Base-by-base conservation (phyloP, 495 filamentous ascomycete genomes). In the Chaetomium fimeti region DNA sequence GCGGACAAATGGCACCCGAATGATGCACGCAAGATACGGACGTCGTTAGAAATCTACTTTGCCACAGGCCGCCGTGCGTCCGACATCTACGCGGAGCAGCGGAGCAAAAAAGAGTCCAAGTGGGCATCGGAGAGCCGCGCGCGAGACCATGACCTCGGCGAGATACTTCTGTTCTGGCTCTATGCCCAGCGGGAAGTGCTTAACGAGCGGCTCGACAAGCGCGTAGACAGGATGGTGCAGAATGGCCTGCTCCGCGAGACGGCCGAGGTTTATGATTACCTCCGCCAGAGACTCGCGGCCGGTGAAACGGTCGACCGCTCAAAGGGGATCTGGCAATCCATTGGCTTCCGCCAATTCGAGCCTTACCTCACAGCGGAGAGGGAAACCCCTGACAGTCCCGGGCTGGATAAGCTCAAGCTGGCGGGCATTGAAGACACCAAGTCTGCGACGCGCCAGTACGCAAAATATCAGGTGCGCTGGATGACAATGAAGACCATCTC, bases 1-100 rank as follows among this genome's bases (percentile, higher is more conserved):
- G 95, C 95, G 18, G 82, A 87, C 57, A 83, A 87, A 55, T 99
- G 95, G 95, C 95, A 99, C 73, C 93, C 93, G 1, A 91, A 91
- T 43, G 95, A 99, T 68, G 78, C 81, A 27, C 87, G 95, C 52
- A 98, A 96, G 73, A 96, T 99, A 65, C 85, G 84, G 54, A 87
- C 91, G 47, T 97, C 92, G 3, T 81, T 99, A 7, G 90, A 96
- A 71, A 96, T 99, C 56, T 97, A 85, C 70, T 84, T 94, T 27
- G 81, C 83, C 60, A 94, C 90, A 9, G 91, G 92, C 2, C 85
- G 80, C 63, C 86, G 79, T 22, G 92, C 95, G 15, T 95, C 91
- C 0, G 87, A 96, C n/a, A 81, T 97, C 12, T 99, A 99, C 71
- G 84, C 85, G 9, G 85, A 93, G 71, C 93, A 97, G 68, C 74